Evolutionary conservation across 257 asterid genomes (phyloP), one percentile per base, ranked within the genome.

Genomic region (Solanum neorickii): DNA sequence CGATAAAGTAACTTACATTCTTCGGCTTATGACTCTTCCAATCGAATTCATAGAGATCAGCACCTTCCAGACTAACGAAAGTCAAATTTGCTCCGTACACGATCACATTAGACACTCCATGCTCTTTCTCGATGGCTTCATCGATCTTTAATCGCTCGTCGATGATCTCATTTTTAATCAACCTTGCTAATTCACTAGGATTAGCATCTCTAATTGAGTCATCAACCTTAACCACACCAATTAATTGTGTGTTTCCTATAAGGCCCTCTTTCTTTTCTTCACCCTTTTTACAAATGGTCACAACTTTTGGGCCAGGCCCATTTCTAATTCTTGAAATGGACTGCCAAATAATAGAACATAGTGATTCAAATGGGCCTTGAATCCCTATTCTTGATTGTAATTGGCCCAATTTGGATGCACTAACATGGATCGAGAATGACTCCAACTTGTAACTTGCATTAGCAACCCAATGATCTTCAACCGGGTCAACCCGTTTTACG

Each of bases 81-180:
- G 98, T 95, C 75, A 95, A 66, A 65, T 94, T 95, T 41, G 96
- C 97, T 2, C 99, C 99, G 68, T 94, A 97, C 1, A 95, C 11
- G 27, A 94, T 78, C 21, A 93, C 87, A 88, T 97, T 98, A 0
- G 92, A 76, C 89, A 87, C 7, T 9, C 98, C 98, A 1, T 86
- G 52, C 0, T 90, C 95, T 27, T 86, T 90, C 87, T 91, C 94
- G 91, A 95, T 66, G 3, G 89, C 92, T 42, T 91, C 93, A 7
- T 94, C 93, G 37, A 97, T 93, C 85, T 35, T 86, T 82, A 82
- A 21, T 3, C 86, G 69, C 90, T 93, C 98, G 9, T 94, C 95
- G 1, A 37, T 27, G 3, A 89, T 91, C 39, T 59, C 91, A 23
- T 89, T 69, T 41, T 86, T 91, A 85, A 94, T 75, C 89, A 95